Base-by-base conservation (phyloP, 768 basidiomycete genomes). In the Hygrophoropsis aurantiaca region DNA sequence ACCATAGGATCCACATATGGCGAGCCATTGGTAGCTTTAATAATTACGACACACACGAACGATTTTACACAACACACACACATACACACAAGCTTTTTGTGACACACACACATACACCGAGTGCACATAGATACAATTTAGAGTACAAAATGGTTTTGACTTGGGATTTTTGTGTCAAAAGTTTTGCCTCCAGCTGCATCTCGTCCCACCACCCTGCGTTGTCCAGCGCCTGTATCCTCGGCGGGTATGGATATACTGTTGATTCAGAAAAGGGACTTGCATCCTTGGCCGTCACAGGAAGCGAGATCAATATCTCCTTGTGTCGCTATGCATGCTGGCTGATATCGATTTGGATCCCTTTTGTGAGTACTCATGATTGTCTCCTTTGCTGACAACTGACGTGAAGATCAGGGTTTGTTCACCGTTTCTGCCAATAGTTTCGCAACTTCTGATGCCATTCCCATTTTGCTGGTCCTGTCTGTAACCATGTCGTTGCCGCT, bases 401-500 rank as follows among this genome's bases (percentile, higher is more conserved):
- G 40, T 23, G 43, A 18, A 47, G 40, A 54, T 1, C 45, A 90
- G 87, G 72, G 54, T 32, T 69, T 88, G 49, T 73, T 66, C 47
- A 64, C 58, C 32, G 57, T 79, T 39, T 59, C 69, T 53, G 64
- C 70, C 49, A 64, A 68, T 45, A 71, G 73, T 57, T 68, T 70
- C 38, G 58, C 56, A 32, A 61, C 74, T 25, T 74, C 76, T 10
- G 54, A 66, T 9, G 60, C 64, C 2, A 58, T 74, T 0, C 73
- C 79, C 8, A 61, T 84, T 40, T 58, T 87, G 46, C 72, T 88
- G 19, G 65, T 78, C 15, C 65, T 89, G 11, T 85, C 86, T 6
- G 68, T 88, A 24, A 85, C 84, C 5, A 56, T 84, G 6, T 85
- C 85, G 9, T 80, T 85, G 9, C 87, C 87, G 1, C 66, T 88